Evolutionary conservation across 192 early-diverging fungal genomes (phyloP), one percentile per base, ranked within the genome.

Genomic region (Podila horticola): DNA sequence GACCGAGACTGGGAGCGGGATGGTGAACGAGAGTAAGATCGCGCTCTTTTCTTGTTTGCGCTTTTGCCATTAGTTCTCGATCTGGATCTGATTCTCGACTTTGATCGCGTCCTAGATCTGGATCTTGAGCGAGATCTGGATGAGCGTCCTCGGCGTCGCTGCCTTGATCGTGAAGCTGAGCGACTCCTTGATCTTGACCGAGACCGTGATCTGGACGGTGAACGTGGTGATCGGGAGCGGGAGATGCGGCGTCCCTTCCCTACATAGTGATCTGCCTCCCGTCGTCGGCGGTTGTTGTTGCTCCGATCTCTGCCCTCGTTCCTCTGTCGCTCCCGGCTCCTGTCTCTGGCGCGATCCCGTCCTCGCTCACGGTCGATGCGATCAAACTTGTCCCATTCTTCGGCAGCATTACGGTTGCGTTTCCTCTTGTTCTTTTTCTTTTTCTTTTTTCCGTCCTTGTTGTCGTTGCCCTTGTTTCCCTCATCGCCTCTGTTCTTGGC

Each of bases 371-470:
- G 52, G 5, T 55, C 52, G 17, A 55, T 55, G 17, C 52, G 52
- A 26, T 55, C 52, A 55, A 24, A 55, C 22, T 10, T 20, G 24
- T 55, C 52, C 52, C 52, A 55, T 2, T 55, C 52, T 26, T 55
- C 52, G 52, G 52, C 52, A 11, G 24, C 52, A 1, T 55, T 55
- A 22, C 52, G 20, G 52, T 55, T 55, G 22, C 24, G 20, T 26
- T 55, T 55, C 52, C 24, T 55, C 5, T 55, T 55, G 20, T 55
- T 55, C 52, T 55, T 55, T 22, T 55, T 55, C 24, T 55, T 55
- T 5, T 55, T 55, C 11, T 55, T 55, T 17, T 55, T 55, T 7
- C 24, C 24, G 1, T 55, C 52, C 20, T 55, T 55, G 52, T 55
- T 55, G 8, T 26, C 5, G 10, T 26, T 26, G 52, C 52, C 52